Percentiles rank a stretch among this genome's conserved stretches.
These are phyloP conservation scores for Capronia coronata DNA, from an alignment of 2,329 filamentous ascomycete species.

Conservation along the genomic window DNA sequence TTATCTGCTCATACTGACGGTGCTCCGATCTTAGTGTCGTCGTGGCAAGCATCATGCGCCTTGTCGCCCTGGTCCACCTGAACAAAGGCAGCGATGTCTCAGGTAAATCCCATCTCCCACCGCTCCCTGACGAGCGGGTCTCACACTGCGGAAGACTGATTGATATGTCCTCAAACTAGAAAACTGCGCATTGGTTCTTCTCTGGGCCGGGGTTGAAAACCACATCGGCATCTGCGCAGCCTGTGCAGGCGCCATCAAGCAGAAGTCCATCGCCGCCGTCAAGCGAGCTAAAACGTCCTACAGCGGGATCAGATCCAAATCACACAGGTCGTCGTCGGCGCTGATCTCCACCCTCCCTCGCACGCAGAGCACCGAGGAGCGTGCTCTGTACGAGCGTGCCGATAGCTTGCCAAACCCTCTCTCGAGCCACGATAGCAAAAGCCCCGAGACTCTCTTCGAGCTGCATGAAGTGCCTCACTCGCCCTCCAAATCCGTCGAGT, in stretches of 20 bases:
- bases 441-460: background rate
- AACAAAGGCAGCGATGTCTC: slow-evolving; percentile 12
- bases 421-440: background rate
- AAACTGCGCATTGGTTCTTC: slow-evolving; percentile 20
- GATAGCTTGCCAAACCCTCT: background rate
- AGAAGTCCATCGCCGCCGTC: slow-evolving; percentile 10
- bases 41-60: slow-evolving; percentile 19
- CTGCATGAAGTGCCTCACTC: background rate
- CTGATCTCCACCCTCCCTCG: background rate
- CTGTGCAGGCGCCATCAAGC: slow-evolving; percentile 21
- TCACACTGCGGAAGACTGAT: too few species aligned
- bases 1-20: background rate
- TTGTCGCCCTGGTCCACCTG: slow-evolving; percentile 16
- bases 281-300: slow-evolving; percentile 10
- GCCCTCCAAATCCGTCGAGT: background rate
- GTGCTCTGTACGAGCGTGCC: slow-evolving; percentile 9
- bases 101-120: slow-evolving; percentile 1
- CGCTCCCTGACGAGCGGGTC: background rate
- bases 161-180: slow-evolving; percentile 6
- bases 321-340: background rate
- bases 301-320: slow-evolving; percentile 10
- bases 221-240: slow-evolving; percentile 23
- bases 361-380: slow-evolving; percentile 13
- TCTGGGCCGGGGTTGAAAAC: slow-evolving; percentile 22
- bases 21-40: slow-evolving; percentile 13